Conservation (phyloP, 208 protist genomes). For the Strigomonas culicis region DNA sequence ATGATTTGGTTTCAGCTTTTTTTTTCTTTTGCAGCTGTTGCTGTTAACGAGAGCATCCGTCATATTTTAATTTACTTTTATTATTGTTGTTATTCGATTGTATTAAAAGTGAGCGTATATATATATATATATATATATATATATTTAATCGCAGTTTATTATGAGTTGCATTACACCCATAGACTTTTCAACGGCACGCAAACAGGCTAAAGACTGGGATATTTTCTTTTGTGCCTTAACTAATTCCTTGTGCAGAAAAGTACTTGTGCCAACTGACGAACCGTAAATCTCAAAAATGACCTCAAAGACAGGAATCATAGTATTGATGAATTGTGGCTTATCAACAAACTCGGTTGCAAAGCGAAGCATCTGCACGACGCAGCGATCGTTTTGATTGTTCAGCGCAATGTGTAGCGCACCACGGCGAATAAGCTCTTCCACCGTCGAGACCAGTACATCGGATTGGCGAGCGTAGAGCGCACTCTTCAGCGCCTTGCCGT, state of each 20-base stretch:
- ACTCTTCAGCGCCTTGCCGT: constrained; percentile 69
- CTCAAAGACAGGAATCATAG: constrained; percentile 74
- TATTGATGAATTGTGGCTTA: constrained; percentile 69
- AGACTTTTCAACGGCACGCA: constrained; percentile 61
- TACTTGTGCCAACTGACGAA: constrained; percentile 42
- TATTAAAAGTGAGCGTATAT: constrained; percentile 10
- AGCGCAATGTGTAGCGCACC: constrained; percentile 75
- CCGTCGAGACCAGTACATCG: constrained; percentile 74
- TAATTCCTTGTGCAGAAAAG: constrained; percentile 78
- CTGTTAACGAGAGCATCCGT: too few species aligned
- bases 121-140: background rate
- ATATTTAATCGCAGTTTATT: constrained; percentile 41
- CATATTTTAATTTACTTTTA: background rate
- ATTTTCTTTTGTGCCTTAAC: constrained; percentile 64
- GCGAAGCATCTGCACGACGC: constrained; percentile 68
- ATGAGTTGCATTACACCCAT: constrained; percentile 84
- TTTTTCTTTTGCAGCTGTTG: too few species aligned
- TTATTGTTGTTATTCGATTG: background rate
- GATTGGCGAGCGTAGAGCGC: constrained; percentile 70
- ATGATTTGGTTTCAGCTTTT: too few species aligned
- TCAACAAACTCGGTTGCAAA: constrained; percentile 72
- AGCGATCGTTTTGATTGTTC: constrained; percentile 81
- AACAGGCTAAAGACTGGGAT: constrained; percentile 41
- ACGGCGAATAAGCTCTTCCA: constrained; percentile 83
- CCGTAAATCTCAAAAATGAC: constrained; percentile 82